A percentile compares a stretch with the other conserved stretches of the same genome.
phyloP scores from a whole-genome alignment of 495 filamentous ascomycete genomes.

The Aspergillus sclerotioniger region DNA sequence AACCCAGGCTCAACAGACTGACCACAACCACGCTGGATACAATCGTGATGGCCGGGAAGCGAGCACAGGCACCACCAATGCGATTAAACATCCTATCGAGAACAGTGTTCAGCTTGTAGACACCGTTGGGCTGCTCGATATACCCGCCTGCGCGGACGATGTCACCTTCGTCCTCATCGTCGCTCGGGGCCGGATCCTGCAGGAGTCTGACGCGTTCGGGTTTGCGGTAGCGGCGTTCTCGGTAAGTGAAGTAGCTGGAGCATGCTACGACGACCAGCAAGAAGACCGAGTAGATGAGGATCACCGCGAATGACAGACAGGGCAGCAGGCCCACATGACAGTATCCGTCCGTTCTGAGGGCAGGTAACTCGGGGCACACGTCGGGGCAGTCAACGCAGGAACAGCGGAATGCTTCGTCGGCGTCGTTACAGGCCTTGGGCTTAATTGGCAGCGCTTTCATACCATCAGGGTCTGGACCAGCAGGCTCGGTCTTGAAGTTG shows the following conservation, averaged over 20 bases:
- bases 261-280: conserved; percentile 65
- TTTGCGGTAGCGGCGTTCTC: conserved; percentile 66
- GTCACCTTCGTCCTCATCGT: conserved; percentile 83
- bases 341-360: conserved; percentile 59
- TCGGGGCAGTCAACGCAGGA: conserved; percentile 89
- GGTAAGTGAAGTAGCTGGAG: conserved; percentile 71
- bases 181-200: conserved; percentile 76
- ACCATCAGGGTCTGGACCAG: conserved; percentile 45
- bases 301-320: conserved; percentile 88
- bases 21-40: conserved; percentile 65
- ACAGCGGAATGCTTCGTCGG: conserved; percentile 80
- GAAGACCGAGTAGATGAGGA: conserved; percentile 78
- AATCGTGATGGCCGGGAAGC: conserved; percentile 84
- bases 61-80: conserved; percentile 79
- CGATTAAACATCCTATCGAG: conserved; percentile 76
- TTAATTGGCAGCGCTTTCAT: conserved; percentile 66
- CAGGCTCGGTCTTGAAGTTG: conserved; percentile 71
- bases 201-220: conserved; percentile 81
- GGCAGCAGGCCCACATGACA: conserved; percentile 85
- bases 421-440: conserved; percentile 83
- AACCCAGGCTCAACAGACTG: conserved; percentile 74
- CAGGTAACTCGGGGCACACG: conserved; percentile 77
- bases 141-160: conserved; percentile 69
- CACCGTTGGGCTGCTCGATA: conserved; percentile 62
- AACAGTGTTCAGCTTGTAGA: conserved; percentile 75